phyloP scores from a whole-genome alignment of 2,329 filamentous ascomycete species.

The Verruconis gallopava region DNA sequence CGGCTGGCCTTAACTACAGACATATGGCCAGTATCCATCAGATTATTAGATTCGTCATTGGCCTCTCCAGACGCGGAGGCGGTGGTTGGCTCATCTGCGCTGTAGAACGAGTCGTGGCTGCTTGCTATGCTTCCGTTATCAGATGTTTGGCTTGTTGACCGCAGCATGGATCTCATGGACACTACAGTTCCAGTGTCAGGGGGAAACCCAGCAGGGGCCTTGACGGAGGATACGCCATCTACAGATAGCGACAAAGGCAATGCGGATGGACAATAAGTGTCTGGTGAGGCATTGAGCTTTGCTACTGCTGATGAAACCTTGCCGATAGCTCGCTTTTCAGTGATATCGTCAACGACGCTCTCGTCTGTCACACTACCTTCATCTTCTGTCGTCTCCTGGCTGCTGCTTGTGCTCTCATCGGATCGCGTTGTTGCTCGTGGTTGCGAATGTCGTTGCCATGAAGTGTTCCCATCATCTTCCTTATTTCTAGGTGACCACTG shows the following conservation, averaged over 20 bases:
- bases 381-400: constrained; percentile 11
- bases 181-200: background rate
- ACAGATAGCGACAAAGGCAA: background rate
- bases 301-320: background rate
- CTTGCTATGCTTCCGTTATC: constrained; percentile 21
- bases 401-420: constrained; percentile 14
- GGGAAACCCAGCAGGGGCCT: constrained; percentile 3
- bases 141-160: constrained; percentile 1
- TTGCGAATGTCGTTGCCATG: background rate
- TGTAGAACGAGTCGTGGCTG: constrained; percentile 25
- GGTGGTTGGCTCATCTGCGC: constrained; percentile 15
- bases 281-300: background rate
- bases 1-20: background rate
- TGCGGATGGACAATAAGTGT: background rate
- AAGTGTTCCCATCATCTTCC: background rate
- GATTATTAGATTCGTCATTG: background rate
- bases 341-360: background rate
- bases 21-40: background rate
- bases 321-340: background rate
- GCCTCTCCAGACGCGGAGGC: constrained; percentile 8
- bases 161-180: background rate
- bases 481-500: background rate
- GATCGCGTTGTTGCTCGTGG: constrained; percentile 16
- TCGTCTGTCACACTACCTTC: constrained; percentile 6
- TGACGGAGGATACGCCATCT: constrained; percentile 5